Conservation (phyloP, 2,329 filamentous ascomycete genomes). For the Hymenoscyphus infarciens region DNA sequence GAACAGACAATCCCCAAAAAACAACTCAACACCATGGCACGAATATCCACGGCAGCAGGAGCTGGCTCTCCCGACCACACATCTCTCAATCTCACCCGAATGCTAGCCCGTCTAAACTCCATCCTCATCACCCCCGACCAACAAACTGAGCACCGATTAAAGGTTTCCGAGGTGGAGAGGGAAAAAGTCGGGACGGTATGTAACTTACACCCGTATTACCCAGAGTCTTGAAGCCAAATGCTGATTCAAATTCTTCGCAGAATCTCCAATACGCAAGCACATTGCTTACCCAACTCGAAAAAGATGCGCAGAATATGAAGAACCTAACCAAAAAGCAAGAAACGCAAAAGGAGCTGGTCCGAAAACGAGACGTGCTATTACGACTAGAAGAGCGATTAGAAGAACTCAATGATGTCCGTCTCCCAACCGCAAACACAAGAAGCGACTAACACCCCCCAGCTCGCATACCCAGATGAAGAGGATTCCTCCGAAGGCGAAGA, state of each 20-base stretch:
- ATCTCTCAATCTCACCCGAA: conserved; percentile 52
- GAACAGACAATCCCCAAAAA: background rate
- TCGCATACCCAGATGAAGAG: conserved; percentile 27
- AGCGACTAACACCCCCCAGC: conserved; percentile 34
- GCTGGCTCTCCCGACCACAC: conserved; percentile 22
- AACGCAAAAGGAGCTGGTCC: conserved; percentile 59
- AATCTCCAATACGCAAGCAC: conserved; percentile 70
- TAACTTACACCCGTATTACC: conserved; percentile 11
- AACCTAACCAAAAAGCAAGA: conserved; percentile 55
- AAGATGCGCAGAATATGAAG: conserved; percentile 60
- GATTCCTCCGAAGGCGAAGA: conserved; percentile 52
- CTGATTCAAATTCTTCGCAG: conserved; percentile 37
- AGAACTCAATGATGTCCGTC: conserved; percentile 60
- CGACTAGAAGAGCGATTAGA: conserved; percentile 61
- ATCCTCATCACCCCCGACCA: conserved; percentile 60
- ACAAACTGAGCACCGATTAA: conserved; percentile 54
- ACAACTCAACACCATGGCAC: conserved; percentile 25
- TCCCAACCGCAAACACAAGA: background rate
- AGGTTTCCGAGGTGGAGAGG: conserved; percentile 63
- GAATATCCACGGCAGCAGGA: conserved; percentile 23
- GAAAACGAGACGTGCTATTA: conserved; percentile 64
- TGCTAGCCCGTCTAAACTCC: conserved; percentile 63
- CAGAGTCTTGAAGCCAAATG: background rate
- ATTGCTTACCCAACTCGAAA: conserved; percentile 67
- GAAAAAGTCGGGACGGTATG: conserved; percentile 53